Evolutionary conservation across 768 basidiomycete genomes (phyloP).

Genomic region (Serpula lacrymans): DNA sequence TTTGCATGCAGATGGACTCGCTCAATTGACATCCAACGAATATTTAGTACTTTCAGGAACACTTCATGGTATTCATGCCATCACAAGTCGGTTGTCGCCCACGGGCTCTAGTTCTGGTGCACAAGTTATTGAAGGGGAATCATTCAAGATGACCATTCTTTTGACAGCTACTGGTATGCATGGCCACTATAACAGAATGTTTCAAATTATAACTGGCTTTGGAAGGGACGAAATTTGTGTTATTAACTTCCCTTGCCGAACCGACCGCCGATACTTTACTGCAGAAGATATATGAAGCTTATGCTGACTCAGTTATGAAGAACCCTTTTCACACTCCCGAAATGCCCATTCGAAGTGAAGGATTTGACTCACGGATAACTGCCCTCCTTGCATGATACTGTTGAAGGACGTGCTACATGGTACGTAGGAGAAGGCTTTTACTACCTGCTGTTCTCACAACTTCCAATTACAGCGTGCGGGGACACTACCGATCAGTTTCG

Average conservation of each 20-base stretch:
- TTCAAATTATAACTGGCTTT: neutral
- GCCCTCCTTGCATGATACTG: conserved; percentile 62
- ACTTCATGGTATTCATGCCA: conserved; percentile 97
- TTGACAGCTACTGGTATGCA: conserved; percentile 83
- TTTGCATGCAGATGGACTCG: conserved; percentile 71
- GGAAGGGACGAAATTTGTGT: conserved; percentile 92
- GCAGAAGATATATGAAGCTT: conserved; percentile 88
- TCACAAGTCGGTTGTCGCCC: conserved; percentile 88
- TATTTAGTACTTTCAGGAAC: conserved; percentile 95
- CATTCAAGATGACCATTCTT: conserved; percentile 90
- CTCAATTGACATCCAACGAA: conserved; percentile 88
- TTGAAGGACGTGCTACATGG: too few relatives aligned
- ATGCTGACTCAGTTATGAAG: conserved; percentile 96
- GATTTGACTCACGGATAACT: conserved; percentile 74
- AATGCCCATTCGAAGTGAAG: conserved; percentile 94
- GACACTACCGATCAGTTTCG: too few relatives aligned
- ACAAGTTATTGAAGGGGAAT: conserved; percentile 94
- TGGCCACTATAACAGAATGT: neutral
- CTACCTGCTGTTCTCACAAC: too few relatives aligned
- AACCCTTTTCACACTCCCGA: conserved; percentile 99
- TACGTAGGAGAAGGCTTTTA: too few relatives aligned
- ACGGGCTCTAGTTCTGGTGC: conserved; percentile 79
- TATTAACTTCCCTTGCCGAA: conserved; percentile 80
- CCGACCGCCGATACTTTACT: conserved; percentile 66
- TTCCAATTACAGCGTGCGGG: too few relatives aligned